These are phyloP conservation scores for Aristolochia californica DNA, from an alignment of 164 flowering plant species.

Conservation along the genomic window DNA sequence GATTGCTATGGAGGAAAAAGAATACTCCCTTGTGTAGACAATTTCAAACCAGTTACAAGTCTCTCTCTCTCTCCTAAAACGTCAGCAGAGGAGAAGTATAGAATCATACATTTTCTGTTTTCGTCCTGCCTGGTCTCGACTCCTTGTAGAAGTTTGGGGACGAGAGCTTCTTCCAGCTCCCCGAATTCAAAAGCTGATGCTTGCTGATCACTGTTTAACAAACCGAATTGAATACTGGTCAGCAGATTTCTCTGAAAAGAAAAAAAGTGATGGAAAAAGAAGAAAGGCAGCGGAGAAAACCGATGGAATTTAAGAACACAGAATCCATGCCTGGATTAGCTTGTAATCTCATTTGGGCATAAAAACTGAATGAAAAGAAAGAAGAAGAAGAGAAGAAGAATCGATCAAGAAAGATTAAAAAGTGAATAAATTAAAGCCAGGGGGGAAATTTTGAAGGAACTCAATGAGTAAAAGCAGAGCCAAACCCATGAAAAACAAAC, in stretches of 20 bases:
- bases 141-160: conserved; percentile 46
- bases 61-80: conserved; percentile 28
- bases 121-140: conserved; percentile 55
- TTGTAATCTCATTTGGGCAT: too few species aligned
- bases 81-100: conserved; percentile 25
- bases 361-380: too few species aligned
- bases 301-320: background rate
- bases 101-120: conserved; percentile 47
- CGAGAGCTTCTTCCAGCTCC: conserved; percentile 86
- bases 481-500: too few species aligned
- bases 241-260: conserved; percentile 4
- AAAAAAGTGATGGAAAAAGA: background rate
- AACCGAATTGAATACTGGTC: conserved; percentile 11
- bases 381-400: too few species aligned
- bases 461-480: too few species aligned
- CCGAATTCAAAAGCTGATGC: conserved; percentile 84
- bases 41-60: conserved; percentile 29
- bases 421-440: too few species aligned
- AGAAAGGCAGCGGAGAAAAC: background rate
- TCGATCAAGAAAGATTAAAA: too few species aligned
- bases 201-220: conserved; percentile 51
- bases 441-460: too few species aligned
- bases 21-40: conserved; percentile 23
- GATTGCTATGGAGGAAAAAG: conserved; percentile 55
- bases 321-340: background rate